These are phyloP conservation scores for Brassica cretica DNA, from an alignment of 345 rosid species.

Conservation along the genomic window DNA sequence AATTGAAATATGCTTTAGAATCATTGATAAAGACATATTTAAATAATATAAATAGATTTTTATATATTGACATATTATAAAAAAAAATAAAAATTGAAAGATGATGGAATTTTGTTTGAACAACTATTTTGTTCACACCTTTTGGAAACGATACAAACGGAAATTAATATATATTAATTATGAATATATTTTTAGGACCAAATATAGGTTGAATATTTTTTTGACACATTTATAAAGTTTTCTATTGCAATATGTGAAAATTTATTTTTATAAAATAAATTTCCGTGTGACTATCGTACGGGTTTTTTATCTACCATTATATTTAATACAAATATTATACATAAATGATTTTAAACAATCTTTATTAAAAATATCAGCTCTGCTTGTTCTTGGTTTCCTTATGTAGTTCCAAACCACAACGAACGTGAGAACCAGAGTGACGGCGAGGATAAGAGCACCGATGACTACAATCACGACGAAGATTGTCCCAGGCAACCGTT, in stretches of 20 bases:
- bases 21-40: not conserved
- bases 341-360: too few species aligned
- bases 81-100: not conserved
- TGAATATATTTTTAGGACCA: too few species aligned
- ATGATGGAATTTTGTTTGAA: not conserved
- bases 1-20: not conserved
- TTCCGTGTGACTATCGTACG: too few species aligned
- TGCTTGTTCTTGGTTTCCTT: slow-evolving; percentile 41
- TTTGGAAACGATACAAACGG: not conserved
- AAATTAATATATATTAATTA: too few species aligned
- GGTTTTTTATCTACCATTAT: too few species aligned
- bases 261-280: too few species aligned
- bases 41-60: too few species aligned
- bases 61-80: not conserved
- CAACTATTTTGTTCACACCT: not conserved
- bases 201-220: too few species aligned
- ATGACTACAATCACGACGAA: slow-evolving; percentile 52
- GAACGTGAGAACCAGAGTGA: slow-evolving; percentile 38
- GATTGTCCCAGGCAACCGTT: slow-evolving; percentile 44
- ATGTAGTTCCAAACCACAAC: slow-evolving; percentile 50
- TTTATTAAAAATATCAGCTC: not conserved
- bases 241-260: too few species aligned
- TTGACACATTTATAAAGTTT: too few species aligned
- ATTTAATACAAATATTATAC: too few species aligned
- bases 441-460: slow-evolving; percentile 38